Conservation (phyloP, 1,284 basidiomycete species). For the Athelia sp. region DNA sequence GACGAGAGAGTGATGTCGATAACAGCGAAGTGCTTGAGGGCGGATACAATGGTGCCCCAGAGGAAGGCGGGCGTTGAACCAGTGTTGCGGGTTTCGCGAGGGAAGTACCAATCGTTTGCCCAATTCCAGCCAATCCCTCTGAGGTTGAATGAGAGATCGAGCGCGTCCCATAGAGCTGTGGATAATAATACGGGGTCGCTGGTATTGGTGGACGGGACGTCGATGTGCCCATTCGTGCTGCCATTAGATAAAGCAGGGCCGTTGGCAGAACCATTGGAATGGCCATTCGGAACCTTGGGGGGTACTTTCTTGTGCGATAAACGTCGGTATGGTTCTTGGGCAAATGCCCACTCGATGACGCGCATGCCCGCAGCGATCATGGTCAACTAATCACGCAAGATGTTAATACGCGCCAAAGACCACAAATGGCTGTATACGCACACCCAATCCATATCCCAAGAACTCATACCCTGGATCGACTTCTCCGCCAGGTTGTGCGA, state of each 20-base stretch:
- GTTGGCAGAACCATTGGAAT: background rate
- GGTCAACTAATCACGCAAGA: background rate
- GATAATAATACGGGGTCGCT: background rate
- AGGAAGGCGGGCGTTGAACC: slow-evolving; percentile 8
- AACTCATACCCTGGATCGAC: background rate
- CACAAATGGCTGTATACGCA: background rate
- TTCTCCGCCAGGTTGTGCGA: background rate
- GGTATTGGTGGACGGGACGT: background rate
- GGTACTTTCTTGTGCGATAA: background rate
- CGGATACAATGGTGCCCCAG: slow-evolving; percentile 9
- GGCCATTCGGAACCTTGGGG: background rate
- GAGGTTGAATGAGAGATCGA: slow-evolving; percentile 14
- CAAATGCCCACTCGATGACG: slow-evolving; percentile 1
- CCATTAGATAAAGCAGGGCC: too few species aligned
- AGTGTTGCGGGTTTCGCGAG: slow-evolving; percentile 11
- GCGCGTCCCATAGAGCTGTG: slow-evolving; percentile 10
- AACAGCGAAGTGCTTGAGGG: slow-evolving; percentile 13
- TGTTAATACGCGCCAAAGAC: background rate
- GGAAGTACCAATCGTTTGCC: slow-evolving; percentile 10
- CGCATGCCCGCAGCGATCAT: slow-evolving; percentile 1
- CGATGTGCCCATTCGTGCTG: slow-evolving; percentile 2
- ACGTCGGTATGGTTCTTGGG: background rate
- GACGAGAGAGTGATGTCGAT: slow-evolving; percentile 15
- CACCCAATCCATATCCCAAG: background rate
- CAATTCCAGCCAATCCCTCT: slow-evolving; percentile 22